phyloP scores from a whole-genome alignment of 2,329 filamentous ascomycete species.

The Aspergillus novofumigatus region DNA sequence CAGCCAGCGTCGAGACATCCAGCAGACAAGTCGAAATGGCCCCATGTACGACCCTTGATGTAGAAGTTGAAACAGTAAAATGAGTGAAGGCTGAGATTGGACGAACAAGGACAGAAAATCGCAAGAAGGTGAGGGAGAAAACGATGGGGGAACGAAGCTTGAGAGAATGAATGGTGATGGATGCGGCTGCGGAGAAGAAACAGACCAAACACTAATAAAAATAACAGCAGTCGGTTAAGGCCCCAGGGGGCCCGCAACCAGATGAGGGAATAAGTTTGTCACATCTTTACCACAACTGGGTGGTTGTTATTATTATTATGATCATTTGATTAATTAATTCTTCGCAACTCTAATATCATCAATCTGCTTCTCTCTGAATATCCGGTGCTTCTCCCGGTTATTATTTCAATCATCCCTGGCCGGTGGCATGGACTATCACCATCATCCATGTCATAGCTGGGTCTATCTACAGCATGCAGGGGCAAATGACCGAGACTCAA shows the following conservation, averaged over 20 bases:
- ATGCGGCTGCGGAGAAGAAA: slow-evolving; percentile 22
- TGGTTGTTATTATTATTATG: background rate
- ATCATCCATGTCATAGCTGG: background rate
- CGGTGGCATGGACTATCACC: background rate
- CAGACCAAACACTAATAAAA: slow-evolving; percentile 9
- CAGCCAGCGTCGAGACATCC: slow-evolving; percentile 13
- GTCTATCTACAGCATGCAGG: background rate
- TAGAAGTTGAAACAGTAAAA: background rate
- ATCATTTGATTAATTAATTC: background rate
- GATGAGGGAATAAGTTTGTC: background rate
- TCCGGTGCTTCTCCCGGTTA: background rate
- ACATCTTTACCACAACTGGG: background rate
- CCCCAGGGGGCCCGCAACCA: slow-evolving; percentile 10
- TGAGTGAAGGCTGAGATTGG: background rate
- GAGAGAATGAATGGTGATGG: slow-evolving; percentile 9
- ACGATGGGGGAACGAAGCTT: background rate
- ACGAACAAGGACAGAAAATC: background rate
- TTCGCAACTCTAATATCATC: background rate
- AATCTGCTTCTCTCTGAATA: slow-evolving; percentile 11
- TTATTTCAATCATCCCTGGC: slow-evolving; percentile 2
- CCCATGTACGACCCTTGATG: slow-evolving; percentile 12
- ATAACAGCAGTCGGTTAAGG: background rate
- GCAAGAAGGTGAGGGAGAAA: background rate
- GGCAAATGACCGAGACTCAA: background rate
- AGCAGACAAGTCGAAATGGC: slow-evolving; percentile 10